phyloP scores from a whole-genome alignment of 768 basidiomycete species.

The Agaricus sinodeliciosus region DNA sequence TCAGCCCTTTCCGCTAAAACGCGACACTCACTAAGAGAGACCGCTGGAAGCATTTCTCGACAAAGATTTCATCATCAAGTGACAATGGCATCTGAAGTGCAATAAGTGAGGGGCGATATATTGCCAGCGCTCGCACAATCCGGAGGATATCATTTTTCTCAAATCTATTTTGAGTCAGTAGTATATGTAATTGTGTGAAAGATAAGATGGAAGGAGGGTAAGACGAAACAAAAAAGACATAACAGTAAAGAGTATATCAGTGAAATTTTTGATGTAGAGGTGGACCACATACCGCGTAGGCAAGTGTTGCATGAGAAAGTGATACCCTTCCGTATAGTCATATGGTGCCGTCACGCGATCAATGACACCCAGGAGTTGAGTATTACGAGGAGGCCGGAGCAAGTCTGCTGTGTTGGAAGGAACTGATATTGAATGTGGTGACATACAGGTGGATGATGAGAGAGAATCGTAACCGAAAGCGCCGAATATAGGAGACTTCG shows the following conservation, averaged over 20 bases:
- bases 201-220: constrained; percentile 28
- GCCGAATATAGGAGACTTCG: constrained; percentile 32
- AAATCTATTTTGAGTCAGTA: constrained; percentile 49
- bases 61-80: constrained; percentile 93
- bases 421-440: constrained; percentile 35
- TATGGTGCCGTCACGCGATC: constrained; percentile 71
- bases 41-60: constrained; percentile 93
- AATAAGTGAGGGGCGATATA: constrained; percentile 94
- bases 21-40: constrained; percentile 63
- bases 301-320: constrained; percentile 93
- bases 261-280: neutral
- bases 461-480: constrained; percentile 23
- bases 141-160: constrained; percentile 95
- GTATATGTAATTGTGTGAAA: constrained; percentile 9
- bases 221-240: neutral
- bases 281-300: constrained; percentile 61
- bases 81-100: constrained; percentile 97
- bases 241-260: neutral
- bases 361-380: constrained; percentile 51
- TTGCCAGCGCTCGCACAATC: constrained; percentile 89
- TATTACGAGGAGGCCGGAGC: constrained; percentile 21
- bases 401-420: constrained; percentile 31
- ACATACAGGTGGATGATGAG: constrained; percentile 31
- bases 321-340: constrained; percentile 95
- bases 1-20: neutral